Evolutionary conservation across 2,329 filamentous ascomycete genomes (phyloP), one percentile per base, ranked within the genome.

Genomic region (Diaporthe velutina): DNA sequence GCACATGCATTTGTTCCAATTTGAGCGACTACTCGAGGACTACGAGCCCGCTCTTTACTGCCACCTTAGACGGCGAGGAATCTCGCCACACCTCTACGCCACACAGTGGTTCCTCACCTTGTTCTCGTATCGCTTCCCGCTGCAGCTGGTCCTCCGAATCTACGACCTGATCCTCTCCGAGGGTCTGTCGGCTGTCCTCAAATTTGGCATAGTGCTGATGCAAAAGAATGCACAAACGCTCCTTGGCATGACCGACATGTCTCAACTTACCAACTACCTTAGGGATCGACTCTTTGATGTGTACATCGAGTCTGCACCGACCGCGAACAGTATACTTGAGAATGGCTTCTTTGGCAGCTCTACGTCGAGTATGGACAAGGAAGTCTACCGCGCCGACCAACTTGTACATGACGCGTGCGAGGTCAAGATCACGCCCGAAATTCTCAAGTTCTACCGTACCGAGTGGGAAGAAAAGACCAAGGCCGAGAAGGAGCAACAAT

Each of bases 101-200:
- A 99, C 97, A 0, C 97, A 99, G 83, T 99, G 97, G 97, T 99
- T 99, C 84, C 89, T 99, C 67, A 99, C 97, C 0, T 89, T 99
- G n/a, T 99, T 99, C 81, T 95, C 96, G 42, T 99, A 99, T 83
- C 94, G 97, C 55, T 99, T 99, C 83, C 97, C 97, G 12, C 89
- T 99, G 10, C 97, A 99, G 82, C 91, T 99, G 13, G 97, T 99
- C 9, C 92, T 99, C 74, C 94, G 97, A 42, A 97, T 99, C 68
- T 99, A 98, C 84, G 97, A 99, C 82, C 86, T 99, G 73, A 97
- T 99, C 70, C 88, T 99, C 25, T 97, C 95, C 61, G 96, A 98
- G 83, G 97, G 97, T 3, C 88, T 99, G 22, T 94, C 95, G 71
- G 97, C 97, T 0, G 97, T 99, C 78, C 87, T 99, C 70, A 96